Conservation (phyloP, 73 alveolate genomes). For the Chromera velia region DNA sequence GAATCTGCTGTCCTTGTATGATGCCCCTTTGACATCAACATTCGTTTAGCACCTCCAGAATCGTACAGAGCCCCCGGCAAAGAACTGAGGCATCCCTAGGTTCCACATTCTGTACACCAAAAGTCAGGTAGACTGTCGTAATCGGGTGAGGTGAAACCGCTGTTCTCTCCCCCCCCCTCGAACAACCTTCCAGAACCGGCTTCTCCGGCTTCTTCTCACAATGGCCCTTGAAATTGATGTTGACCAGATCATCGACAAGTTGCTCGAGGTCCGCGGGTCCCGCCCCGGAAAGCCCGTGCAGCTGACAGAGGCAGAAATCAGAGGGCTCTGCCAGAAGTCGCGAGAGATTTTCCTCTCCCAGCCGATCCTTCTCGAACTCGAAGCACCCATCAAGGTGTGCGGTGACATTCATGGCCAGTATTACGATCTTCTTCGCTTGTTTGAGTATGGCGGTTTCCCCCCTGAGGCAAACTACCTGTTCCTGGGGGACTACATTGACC, state of each 20-base stretch:
- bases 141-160: no score
- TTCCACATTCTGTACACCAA: no score
- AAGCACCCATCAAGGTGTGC: constrained; percentile 67
- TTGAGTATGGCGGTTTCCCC: constrained; percentile 60
- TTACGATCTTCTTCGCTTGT: constrained; percentile 58
- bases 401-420: constrained; percentile 77
- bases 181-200: no score
- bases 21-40: no score
- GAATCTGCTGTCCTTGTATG: no score
- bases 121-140: no score
- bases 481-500: constrained; percentile 74
- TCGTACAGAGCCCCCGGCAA: no score
- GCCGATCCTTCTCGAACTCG: constrained; percentile 60
- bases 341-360: constrained; percentile 64
- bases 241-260: constrained; percentile 22
- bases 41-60: no score
- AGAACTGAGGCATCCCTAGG: no score
- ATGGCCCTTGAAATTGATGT: not conserved
- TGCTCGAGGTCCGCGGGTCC: constrained; percentile 73
- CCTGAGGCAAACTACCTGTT: constrained; percentile 68
- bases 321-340: constrained; percentile 58
- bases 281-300: constrained; percentile 34
- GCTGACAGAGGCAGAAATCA: constrained; percentile 49
- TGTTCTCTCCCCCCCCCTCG: no score
- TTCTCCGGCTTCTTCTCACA: not conserved